Evolutionary conservation across 1,284 basidiomycete genomes (phyloP), one percentile per base, ranked within the genome.

Genomic region (Coniophora puteana): DNA sequence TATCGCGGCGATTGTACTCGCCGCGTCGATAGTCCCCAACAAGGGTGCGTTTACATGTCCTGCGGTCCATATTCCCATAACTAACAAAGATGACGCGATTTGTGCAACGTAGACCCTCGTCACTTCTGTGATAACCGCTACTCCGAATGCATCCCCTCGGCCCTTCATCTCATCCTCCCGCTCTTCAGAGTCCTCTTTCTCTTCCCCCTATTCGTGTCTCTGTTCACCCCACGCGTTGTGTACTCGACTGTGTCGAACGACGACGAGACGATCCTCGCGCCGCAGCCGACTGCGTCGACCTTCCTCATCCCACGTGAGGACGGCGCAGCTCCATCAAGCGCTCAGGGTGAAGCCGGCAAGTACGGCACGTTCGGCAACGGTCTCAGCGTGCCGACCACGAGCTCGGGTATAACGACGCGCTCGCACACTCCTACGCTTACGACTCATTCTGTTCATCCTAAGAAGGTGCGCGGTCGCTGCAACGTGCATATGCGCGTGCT

Each of bases 331-430:
- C n/a, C n/a, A n/a, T n/a, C n/a, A n/a, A n/a, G 54, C 31, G 35
- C 36, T 10, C 44, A 31, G 14, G 42, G 36, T 10, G 58, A 58
- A 32, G 34, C 38, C 14, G 72, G 65, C 59, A 86, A 85, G 57
- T 89, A 89, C 57, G 87, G 87, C 16, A 88, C 87, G 11, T 89
- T 43, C 62, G 68, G 12, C 72, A 70, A 32, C 20, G 14, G 29
- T 31, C 14, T 31, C 29, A 31, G 29, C 29, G n/a, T n/a, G n/a
- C n/a, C n/a, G 55, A 13, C 8, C 3, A 21, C 13, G 6, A 23
- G 4, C 32, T 6, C 13, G 5, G 20, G n/a, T 40, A 26, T 2
- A 7, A n/a, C 36, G 13, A 5, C 5, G 17, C 5, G 35, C 27
- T 25, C 11, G 5, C 14, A 21, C n/a, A 33, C 35, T 11, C 4